Evolutionary conservation across 257 asterid genomes (phyloP).

Genomic region (Solanum neorickii): DNA sequence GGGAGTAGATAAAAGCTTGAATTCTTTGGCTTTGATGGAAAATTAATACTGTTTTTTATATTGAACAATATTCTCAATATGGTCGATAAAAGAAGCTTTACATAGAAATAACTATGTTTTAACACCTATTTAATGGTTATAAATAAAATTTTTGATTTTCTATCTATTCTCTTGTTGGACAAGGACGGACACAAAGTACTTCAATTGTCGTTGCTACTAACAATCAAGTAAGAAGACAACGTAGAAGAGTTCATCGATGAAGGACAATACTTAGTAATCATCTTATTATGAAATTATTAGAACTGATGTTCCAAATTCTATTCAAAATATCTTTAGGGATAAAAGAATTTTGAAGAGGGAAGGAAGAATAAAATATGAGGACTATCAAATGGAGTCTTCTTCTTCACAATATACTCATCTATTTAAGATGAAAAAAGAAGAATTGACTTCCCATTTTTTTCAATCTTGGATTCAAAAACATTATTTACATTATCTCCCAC

Average conservation of each 20-base stretch:
- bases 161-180: background rate
- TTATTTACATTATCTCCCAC: background rate
- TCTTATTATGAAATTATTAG: background rate
- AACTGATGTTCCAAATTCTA: background rate
- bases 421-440: background rate
- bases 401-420: background rate
- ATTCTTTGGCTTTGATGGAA: background rate
- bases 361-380: background rate
- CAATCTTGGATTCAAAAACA: background rate
- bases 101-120: background rate
- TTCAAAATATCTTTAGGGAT: background rate
- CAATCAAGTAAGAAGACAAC: background rate
- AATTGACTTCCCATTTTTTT: background rate
- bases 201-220: background rate
- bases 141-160: background rate
- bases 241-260: background rate
- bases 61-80: background rate
- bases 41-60: background rate
- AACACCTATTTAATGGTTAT: background rate
- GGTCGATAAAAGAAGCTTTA: background rate
- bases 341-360: background rate
- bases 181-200: background rate
- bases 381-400: background rate
- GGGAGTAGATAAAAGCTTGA: background rate
- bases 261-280: background rate